Percentiles rank a stretch among this genome's conserved stretches.
Conservation (phyloP, 306 rosid genomes). For the Fragaria nilgerrensis region DNA sequence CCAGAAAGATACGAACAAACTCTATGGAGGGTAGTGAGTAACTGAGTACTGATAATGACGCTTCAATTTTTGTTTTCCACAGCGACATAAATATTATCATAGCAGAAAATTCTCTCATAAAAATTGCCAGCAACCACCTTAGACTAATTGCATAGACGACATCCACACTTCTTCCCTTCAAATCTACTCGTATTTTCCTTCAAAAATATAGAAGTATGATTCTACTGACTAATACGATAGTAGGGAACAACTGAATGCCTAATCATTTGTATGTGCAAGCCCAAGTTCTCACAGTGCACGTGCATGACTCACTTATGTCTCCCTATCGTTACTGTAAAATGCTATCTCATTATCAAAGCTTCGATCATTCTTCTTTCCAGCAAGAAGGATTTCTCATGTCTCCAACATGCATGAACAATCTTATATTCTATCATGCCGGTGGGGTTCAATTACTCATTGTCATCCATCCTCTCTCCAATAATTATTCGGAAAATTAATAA, state of each 20-base stretch:
- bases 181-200: neutral
- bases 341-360: neutral
- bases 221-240: neutral
- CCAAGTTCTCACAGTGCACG: neutral
- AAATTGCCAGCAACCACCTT: neutral
- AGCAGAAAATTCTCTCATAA: neutral
- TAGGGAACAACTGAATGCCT: neutral
- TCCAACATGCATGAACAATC: slow-evolving; percentile 3
- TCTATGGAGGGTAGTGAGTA: neutral
- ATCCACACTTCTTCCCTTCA: neutral
- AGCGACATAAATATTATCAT: neutral
- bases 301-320: neutral
- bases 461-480: neutral
- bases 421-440: neutral
- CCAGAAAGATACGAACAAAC: neutral
- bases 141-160: neutral
- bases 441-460: neutral
- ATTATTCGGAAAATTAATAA: neutral
- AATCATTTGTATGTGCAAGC: neutral
- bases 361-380: slow-evolving; percentile 3
- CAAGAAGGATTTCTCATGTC: slow-evolving; percentile 19
- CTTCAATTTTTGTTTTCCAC: neutral
- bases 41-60: neutral
- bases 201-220: neutral
- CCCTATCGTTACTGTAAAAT: neutral